Evolutionary conservation across 2,329 filamentous ascomycete genomes (phyloP).

Genomic region (Grosmannia serpens): DNA sequence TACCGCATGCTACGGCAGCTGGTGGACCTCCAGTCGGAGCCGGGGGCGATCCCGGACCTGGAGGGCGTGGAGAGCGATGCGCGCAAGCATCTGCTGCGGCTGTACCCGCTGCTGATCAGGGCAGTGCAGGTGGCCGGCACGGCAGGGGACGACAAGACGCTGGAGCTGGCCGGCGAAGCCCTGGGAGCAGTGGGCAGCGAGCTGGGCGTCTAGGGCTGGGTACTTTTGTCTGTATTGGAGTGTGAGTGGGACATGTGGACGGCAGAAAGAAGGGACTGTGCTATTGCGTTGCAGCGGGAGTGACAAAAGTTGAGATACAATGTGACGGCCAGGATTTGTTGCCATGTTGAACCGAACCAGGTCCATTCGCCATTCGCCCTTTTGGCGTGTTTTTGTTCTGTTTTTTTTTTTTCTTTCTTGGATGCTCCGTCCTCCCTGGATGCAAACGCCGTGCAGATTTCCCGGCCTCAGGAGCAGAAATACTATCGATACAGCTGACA

Average conservation of each 20-base stretch:
- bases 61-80: constrained; percentile 40
- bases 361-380: not conserved
- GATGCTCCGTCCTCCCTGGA: not conserved
- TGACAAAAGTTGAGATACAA: not conserved
- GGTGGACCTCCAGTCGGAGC: constrained; percentile 56
- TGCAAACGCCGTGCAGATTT: too few relatives aligned
- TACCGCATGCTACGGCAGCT: constrained; percentile 58
- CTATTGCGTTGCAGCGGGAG: not conserved
- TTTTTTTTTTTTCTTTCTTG: not conserved
- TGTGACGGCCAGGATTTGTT: not conserved
- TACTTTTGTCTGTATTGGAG: too few relatives aligned
- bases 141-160: constrained; percentile 48
- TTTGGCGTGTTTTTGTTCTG: not conserved
- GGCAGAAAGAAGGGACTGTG: not conserved
- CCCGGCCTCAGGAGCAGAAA: not conserved
- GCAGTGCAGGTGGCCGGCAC: constrained; percentile 47
- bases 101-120: constrained; percentile 68
- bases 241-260: too few relatives aligned
- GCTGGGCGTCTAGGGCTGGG: constrained; percentile 23
- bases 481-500: not conserved
- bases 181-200: constrained; percentile 52
- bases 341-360: not conserved
- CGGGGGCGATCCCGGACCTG: constrained; percentile 52
- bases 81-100: constrained; percentile 64
- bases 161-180: constrained; percentile 44